A percentile compares a stretch with the other conserved stretches of the same genome.
phyloP scores from a whole-genome alignment of 768 basidiomycete genomes.

The Gloeopeniophorella convolvens region DNA sequence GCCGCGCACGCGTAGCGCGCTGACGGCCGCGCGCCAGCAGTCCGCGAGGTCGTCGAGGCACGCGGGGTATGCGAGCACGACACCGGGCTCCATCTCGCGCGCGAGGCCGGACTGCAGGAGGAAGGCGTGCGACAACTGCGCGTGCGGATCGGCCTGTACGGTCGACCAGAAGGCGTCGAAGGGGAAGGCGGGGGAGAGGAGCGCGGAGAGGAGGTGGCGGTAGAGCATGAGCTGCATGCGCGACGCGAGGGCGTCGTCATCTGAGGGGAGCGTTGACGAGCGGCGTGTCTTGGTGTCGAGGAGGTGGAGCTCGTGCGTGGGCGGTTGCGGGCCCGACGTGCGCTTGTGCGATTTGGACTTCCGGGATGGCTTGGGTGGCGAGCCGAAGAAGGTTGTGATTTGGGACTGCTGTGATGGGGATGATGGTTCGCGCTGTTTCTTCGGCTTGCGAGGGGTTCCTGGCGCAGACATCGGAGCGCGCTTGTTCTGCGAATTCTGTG shows the following conservation, averaged over 20 bases:
- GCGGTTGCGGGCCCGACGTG: background rate
- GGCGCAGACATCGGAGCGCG: slow-evolving; percentile 22
- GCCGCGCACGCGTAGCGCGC: slow-evolving; percentile 24
- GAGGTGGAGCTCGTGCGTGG: slow-evolving; percentile 34
- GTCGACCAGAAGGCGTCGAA: slow-evolving; percentile 48
- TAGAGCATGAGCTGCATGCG: slow-evolving; percentile 77
- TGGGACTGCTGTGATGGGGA: slow-evolving; percentile 18
- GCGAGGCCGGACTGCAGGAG: slow-evolving; percentile 27
- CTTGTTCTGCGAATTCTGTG: slow-evolving; percentile 11
- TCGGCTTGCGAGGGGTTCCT: slow-evolving; percentile 27
- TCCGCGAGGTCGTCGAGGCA: slow-evolving; percentile 30
- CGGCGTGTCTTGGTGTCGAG: slow-evolving; percentile 70
- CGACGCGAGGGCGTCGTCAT: slow-evolving; percentile 51
- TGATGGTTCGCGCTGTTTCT: slow-evolving; percentile 21
- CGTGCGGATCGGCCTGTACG: slow-evolving; percentile 37
- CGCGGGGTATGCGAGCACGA: slow-evolving; percentile 2
- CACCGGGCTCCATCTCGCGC: background rate
- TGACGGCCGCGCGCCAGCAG: slow-evolving; percentile 28
- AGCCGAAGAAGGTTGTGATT: slow-evolving; percentile 22
- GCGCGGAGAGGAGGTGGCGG: slow-evolving; percentile 50
- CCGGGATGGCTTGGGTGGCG: background rate
- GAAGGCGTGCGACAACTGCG: slow-evolving; percentile 46
- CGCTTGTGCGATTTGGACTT: background rate
- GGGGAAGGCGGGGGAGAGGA: slow-evolving; percentile 42
- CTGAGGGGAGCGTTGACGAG: slow-evolving; percentile 41